A percentile compares a stretch with the other conserved stretches of the same genome.
Conservation (phyloP, 345 rosid species). For the Corchorus capsularis region DNA sequence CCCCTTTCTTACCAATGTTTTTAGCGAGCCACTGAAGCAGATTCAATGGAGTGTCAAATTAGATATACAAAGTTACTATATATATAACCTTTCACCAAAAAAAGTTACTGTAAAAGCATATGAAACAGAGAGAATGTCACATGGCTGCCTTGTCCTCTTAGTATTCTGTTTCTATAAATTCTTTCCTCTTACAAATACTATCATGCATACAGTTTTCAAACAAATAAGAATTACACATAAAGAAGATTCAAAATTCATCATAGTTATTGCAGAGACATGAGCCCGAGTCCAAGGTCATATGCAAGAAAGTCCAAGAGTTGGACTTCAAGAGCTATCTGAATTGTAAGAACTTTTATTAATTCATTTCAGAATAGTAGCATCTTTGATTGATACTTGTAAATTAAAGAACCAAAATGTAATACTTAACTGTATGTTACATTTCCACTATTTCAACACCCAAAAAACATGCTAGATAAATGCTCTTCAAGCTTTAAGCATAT, state of each 20-base stretch:
- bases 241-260: background rate
- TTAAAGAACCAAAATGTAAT: too few species aligned
- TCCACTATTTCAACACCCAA: too few species aligned
- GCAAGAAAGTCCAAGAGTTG: background rate
- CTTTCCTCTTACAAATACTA: background rate
- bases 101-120: background rate
- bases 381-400: too few species aligned
- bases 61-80: background rate
- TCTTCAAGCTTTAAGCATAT: background rate
- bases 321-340: too few species aligned
- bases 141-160: background rate
- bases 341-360: too few species aligned
- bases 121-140: background rate
- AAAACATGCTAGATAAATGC: background rate
- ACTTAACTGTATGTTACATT: too few species aligned
- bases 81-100: too few species aligned
- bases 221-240: background rate
- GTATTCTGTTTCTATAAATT: background rate
- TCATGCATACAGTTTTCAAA: background rate
- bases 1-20: slow-evolving; percentile 71
- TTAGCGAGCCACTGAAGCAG: slow-evolving; percentile 68
- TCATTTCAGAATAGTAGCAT: too few species aligned
- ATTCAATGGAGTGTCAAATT: background rate
- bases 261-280: background rate
- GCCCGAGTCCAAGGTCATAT: background rate